phyloP scores from a whole-genome alignment of 805 yeast genomes.

The Teunomyces kruisii region DNA sequence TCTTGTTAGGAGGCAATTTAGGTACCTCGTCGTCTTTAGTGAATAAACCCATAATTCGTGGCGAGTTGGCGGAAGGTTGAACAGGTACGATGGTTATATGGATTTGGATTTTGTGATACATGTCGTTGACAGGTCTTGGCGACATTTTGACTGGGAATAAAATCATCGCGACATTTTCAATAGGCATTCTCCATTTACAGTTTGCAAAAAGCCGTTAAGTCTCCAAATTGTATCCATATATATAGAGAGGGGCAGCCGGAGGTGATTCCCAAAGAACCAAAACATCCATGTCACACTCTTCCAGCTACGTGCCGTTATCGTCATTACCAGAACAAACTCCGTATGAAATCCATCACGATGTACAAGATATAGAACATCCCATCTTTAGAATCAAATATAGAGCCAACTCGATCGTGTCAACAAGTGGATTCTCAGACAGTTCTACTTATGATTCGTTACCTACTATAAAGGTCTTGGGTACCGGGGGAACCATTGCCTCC shows the following conservation, averaged over 20 bases:
- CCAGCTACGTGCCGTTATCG: slow-evolving; percentile 2
- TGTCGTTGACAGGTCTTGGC: not conserved
- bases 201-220: slow-evolving; percentile 1
- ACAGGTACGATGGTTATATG: not conserved
- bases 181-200: not conserved
- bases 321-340: slow-evolving; percentile 7
- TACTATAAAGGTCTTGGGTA: slow-evolving; percentile 49
- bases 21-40: slow-evolving; percentile 31
- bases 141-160: not conserved
- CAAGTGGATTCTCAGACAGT: slow-evolving; percentile 13
- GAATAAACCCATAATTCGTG: slow-evolving; percentile 51
- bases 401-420: slow-evolving; percentile 27
- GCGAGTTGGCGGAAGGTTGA: not conserved
- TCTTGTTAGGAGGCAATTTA: slow-evolving; percentile 55
- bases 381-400: slow-evolving; percentile 36
- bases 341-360: slow-evolving; percentile 23
- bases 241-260: not conserved
- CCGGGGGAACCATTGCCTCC: slow-evolving; percentile 63
- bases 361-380: slow-evolving; percentile 28
- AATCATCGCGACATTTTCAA: not conserved
- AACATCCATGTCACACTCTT: not conserved
- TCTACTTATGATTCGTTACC: slow-evolving; percentile 22
- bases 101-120: not conserved
- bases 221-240: not conserved
- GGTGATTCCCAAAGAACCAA: not conserved